Evolutionary conservation across 768 basidiomycete species (phyloP), one percentile per base, ranked within the genome.

Genomic region (Butyriboletus loyo): DNA sequence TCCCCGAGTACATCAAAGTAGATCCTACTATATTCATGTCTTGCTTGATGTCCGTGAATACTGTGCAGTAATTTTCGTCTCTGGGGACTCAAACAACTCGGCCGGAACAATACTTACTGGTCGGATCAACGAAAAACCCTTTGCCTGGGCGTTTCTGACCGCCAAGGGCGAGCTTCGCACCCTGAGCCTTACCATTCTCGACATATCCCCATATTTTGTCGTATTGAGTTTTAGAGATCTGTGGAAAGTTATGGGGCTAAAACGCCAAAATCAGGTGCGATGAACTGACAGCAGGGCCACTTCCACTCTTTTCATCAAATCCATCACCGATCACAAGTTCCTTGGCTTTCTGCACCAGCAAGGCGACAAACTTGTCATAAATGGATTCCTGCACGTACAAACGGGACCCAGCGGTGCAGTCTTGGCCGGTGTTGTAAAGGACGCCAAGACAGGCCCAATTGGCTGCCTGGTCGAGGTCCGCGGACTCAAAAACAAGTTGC

Each of bases 381-480:
- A 95, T 77, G 22, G 80, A 78, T 48, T 93, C 87, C 65, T 98
- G 93, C 21, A 92, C 92, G 65, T 90, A 93, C 34, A 94, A 73
- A 14, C 95, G 82, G 31, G 92, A 95, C 36, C 95, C 92, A 22
- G 93, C 93, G 4, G 89, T 92, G 69, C 95, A 97, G 65, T 92
- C 90, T 70, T 96, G 91, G n/a, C 92, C 91, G 32, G 87, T 84
- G 61, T 92, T 92, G 72, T 89, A 93, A 60, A 86, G 85, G 50
- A 94, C 87, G 21, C 93, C 92, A 22, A 94, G 76, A 8, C 85
- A 87, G 21, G 85, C 83, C 92, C 93, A 96, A 59, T 79, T 84
- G 27, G 91, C 89, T 50, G 92, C 92, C 82, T 68, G 53, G 53
- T 97, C 90, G 52, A 97, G 72, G 69, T 98, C 87, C 34, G 95